Conservation (phyloP, 129 eudicot genomes). For the Pseudognaphalium luteoalbum region DNA sequence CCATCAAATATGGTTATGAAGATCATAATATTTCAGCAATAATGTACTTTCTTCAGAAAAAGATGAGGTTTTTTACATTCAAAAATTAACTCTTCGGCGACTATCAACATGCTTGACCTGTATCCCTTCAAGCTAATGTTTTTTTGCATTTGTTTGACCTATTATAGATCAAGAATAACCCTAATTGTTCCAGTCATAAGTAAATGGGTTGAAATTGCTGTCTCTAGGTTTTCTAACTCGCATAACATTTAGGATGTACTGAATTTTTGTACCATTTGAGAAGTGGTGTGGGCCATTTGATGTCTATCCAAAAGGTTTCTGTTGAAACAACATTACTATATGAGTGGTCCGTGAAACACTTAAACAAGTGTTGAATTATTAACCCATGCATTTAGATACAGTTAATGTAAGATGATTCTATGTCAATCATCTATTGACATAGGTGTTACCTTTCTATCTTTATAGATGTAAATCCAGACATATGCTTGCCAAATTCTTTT, state of each 20-base stretch:
- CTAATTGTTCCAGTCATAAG: not conserved
- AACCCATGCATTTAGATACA: too few relatives aligned
- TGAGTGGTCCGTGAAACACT: too few relatives aligned
- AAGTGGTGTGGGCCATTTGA: not conserved
- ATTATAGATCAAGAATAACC: not conserved
- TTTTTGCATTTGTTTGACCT: not conserved
- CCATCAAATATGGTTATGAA: too few relatives aligned
- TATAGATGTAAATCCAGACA: too few relatives aligned
- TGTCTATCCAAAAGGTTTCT: too few relatives aligned
- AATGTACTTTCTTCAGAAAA: not conserved
- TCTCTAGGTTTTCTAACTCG: constrained; percentile 9
- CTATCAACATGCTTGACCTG: not conserved
- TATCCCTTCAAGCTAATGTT: not conserved
- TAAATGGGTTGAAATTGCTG: not conserved
- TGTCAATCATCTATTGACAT: too few relatives aligned
- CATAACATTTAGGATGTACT: constrained; percentile 12
- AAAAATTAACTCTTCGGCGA: not conserved
- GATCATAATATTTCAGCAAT: not conserved
- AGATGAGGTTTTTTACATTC: constrained; percentile 6
- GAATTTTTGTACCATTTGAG: constrained; percentile 9
- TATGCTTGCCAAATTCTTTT: too few relatives aligned
- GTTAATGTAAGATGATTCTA: too few relatives aligned
- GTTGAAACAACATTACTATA: too few relatives aligned
- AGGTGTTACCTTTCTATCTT: too few relatives aligned
- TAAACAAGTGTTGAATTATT: too few relatives aligned